phyloP scores from a whole-genome alignment of 495 filamentous ascomycete genomes.

The Penicillium alfredii region DNA sequence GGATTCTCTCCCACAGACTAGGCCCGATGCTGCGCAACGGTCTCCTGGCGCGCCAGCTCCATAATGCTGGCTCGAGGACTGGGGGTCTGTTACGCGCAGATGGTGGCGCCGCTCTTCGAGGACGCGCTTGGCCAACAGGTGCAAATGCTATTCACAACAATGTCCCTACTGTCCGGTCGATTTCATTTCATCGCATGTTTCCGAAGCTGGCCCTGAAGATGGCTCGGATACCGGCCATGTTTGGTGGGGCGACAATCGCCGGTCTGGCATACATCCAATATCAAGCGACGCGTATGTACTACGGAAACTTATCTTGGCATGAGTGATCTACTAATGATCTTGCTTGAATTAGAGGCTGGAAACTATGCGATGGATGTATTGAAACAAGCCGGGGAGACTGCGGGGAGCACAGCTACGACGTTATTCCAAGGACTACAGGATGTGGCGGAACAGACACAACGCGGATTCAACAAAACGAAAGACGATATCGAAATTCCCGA shows the following conservation, averaged over 20 bases:
- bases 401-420: constrained; percentile 56
- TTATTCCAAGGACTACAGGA: constrained; percentile 64
- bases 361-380: constrained; percentile 83
- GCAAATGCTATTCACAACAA: constrained; percentile 73
- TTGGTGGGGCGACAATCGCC: constrained; percentile 81
- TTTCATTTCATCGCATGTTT: constrained; percentile 80
- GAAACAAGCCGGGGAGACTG: constrained; percentile 60
- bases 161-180: constrained; percentile 73
- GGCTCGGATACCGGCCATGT: constrained; percentile 77
- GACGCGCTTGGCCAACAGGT: constrained; percentile 68
- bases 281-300: constrained; percentile 76
- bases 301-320: constrained; percentile 1
- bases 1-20: constrained; percentile 69
- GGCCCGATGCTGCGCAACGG: constrained; percentile 58
- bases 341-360: constrained; percentile 77
- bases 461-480: constrained; percentile 79
- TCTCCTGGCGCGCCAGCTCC: constrained; percentile 59
- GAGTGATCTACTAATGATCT: constrained; percentile 20
- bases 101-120: constrained; percentile 52
- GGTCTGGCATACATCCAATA: constrained; percentile 91
- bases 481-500: constrained; percentile 70
- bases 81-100: constrained; percentile 67
- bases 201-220: constrained; percentile 87
- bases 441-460: constrained; percentile 69
- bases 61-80: constrained; percentile 52